These are phyloP conservation scores for Leishmania lainsoni DNA, from an alignment of 208 protist genomes.

Conservation along the genomic window DNA sequence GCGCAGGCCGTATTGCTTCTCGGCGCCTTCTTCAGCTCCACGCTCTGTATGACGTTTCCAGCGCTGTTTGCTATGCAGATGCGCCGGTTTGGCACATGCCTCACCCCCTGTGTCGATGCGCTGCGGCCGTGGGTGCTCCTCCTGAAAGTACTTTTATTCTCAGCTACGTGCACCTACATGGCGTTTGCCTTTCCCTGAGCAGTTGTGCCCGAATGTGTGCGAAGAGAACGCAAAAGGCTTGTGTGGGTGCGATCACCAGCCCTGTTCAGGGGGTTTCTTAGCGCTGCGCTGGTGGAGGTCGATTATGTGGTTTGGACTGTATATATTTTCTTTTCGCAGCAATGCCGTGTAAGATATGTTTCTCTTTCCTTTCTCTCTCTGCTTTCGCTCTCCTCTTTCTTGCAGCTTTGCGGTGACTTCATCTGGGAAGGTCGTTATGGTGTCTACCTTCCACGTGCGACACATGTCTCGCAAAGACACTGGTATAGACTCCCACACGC, in stretches of 20 bases:
- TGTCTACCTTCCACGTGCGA: not conserved
- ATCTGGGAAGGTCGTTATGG: not conserved
- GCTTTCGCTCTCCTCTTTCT: not conserved
- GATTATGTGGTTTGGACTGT: not conserved
- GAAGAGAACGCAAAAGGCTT: not conserved
- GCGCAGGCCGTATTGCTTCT: slow-evolving; percentile 66
- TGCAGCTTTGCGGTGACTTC: not conserved
- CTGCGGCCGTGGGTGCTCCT: slow-evolving; percentile 49
- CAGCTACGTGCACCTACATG: slow-evolving; percentile 56
- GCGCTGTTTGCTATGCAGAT: slow-evolving; percentile 77
- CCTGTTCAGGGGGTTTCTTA: not conserved
- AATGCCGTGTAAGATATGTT: not conserved
- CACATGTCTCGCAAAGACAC: not conserved
- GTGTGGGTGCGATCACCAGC: not conserved
- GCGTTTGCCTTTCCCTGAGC: slow-evolving; percentile 40
- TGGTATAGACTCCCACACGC: no score
- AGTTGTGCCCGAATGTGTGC: not conserved
- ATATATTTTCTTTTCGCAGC: not conserved
- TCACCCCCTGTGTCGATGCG: slow-evolving; percentile 49
- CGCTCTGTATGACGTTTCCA: slow-evolving; percentile 81
- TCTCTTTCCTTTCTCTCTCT: not conserved
- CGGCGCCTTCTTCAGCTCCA: slow-evolving; percentile 73
- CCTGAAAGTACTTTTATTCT: slow-evolving; percentile 56
- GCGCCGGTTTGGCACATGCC: slow-evolving; percentile 57
- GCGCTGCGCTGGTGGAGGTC: not conserved